Evolutionary conservation across 2,329 filamentous ascomycete genomes (phyloP).

Genomic region (Paraphaeosphaeria sporulosa): DNA sequence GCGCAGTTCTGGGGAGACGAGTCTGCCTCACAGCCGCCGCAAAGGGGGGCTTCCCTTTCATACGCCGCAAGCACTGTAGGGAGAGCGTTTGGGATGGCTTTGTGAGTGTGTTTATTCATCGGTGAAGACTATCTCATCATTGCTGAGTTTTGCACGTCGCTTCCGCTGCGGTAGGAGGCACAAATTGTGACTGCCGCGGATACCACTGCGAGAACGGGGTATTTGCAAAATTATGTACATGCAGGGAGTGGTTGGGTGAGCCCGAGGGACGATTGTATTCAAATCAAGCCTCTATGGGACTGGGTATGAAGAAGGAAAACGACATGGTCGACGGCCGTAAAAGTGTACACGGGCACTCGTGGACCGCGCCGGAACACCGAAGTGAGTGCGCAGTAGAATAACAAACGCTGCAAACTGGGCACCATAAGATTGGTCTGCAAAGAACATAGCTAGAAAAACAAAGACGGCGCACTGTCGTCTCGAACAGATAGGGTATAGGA

Average conservation of each 20-base stretch:
- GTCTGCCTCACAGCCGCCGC: conserved; percentile 1
- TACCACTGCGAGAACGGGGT: neutral
- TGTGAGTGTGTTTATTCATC: neutral
- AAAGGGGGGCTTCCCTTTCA: neutral
- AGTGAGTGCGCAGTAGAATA: neutral
- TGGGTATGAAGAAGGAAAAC: conserved; percentile 7
- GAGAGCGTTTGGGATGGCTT: neutral
- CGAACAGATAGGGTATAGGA: conserved; percentile 8
- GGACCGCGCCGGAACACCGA: conserved; percentile 1
- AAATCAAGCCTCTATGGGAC: neutral
- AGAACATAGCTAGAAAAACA: conserved; percentile 1
- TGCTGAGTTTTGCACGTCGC: neutral
- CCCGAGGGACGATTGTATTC: neutral
- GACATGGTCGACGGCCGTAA: neutral
- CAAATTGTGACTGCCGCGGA: neutral
- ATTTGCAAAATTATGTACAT: neutral
- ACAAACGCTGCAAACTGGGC: neutral
- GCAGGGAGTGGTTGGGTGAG: neutral
- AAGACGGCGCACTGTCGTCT: conserved; percentile 7
- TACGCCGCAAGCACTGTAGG: neutral
- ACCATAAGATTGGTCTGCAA: neutral
- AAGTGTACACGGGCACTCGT: neutral
- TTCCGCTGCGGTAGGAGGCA: neutral
- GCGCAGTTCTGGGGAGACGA: neutral
- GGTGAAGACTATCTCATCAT: neutral